Conservation (phyloP, 129 eudicot genomes). For the Lactuca saligna region DNA sequence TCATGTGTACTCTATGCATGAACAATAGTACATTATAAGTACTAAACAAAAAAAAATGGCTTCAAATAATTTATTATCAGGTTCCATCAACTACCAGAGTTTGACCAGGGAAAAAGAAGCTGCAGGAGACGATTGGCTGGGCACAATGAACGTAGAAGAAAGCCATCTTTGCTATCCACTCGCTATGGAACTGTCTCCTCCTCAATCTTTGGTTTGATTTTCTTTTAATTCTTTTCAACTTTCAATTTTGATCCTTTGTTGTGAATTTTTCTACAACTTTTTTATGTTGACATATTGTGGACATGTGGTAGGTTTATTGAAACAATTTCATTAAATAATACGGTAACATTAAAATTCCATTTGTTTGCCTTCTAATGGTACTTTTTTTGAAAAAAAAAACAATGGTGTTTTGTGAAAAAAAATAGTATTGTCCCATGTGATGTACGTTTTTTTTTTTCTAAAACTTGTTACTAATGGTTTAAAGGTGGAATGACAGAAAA, state of each 20-base stretch:
- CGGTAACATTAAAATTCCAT: too few species aligned
- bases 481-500: constrained; percentile 39
- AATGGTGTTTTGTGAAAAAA: too few species aligned
- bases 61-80: constrained; percentile 34
- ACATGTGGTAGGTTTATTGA: not conserved
- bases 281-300: too few species aligned
- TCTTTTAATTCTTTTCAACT: not conserved
- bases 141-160: constrained; percentile 95
- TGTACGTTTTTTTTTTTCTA: not conserved
- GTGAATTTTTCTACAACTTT: not conserved
- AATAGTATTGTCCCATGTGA: too few species aligned
- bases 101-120: constrained; percentile 91
- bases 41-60: not conserved
- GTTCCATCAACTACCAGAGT: constrained; percentile 86
- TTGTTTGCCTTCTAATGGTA: too few species aligned
- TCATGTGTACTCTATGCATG: not conserved
- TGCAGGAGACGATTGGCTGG: constrained; percentile 94
- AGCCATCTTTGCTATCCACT: constrained; percentile 70
- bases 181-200: constrained; percentile 66
- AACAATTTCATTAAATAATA: too few species aligned
- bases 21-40: not conserved
- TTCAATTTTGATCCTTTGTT: not conserved
- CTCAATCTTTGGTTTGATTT: constrained; percentile 56
- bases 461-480: not conserved
- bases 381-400: too few species aligned